These are phyloP conservation scores for Aspergillus mulundensis DNA, from an alignment of 495 filamentous ascomycete genomes.

Conservation along the genomic window DNA sequence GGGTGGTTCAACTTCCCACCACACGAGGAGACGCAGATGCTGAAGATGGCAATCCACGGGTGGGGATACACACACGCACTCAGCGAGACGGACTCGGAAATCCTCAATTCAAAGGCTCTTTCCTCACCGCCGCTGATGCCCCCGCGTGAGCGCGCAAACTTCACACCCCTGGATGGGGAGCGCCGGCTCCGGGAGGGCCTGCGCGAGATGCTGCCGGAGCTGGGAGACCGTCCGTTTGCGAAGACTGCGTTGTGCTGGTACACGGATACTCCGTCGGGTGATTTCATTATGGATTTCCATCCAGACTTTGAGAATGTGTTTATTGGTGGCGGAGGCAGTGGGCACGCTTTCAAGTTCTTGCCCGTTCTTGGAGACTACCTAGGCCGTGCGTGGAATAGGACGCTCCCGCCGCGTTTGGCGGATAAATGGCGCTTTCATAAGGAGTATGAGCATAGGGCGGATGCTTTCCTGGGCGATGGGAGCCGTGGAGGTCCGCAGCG, in stretches of 20 bases:
- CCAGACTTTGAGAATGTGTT: slow-evolving; percentile 62
- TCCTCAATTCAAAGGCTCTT: neutral
- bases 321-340: slow-evolving; percentile 72
- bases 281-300: slow-evolving; percentile 73
- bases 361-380: slow-evolving; percentile 45
- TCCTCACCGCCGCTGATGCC: too few relatives aligned
- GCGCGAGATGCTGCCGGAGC: slow-evolving; percentile 51
- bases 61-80: neutral
- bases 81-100: neutral
- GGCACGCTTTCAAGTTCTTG: slow-evolving; percentile 56
- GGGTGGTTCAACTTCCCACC: neutral
- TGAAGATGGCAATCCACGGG: neutral
- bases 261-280: slow-evolving; percentile 65
- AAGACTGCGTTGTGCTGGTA: slow-evolving; percentile 76
- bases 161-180: neutral
- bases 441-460: slow-evolving; percentile 23
- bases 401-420: slow-evolving; percentile 27
- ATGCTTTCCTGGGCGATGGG: slow-evolving; percentile 28
- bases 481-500: slow-evolving; percentile 30
- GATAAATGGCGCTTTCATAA: slow-evolving; percentile 36
- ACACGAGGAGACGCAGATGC: neutral
- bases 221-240: slow-evolving; percentile 56
- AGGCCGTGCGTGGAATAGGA: slow-evolving; percentile 25
- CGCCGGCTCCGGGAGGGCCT: slow-evolving; percentile 52
- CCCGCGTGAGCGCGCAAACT: neutral